Evolutionary conservation across 257 asterid genomes (phyloP).

Genomic region (Mitragyna speciosa): DNA sequence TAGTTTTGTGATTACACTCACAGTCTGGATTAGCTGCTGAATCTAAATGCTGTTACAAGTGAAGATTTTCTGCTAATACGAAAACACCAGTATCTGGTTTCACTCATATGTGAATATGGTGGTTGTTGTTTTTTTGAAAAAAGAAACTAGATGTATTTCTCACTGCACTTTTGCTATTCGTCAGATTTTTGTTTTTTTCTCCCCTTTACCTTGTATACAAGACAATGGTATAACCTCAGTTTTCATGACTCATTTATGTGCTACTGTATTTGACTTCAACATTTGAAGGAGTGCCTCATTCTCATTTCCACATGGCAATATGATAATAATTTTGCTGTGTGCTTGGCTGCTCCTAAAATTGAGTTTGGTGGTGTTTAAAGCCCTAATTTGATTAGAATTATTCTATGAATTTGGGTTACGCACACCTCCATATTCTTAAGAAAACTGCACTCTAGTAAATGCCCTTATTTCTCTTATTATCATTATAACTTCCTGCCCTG

Average conservation of each 20-base stretch:
- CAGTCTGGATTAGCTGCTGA: neutral
- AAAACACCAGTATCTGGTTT: neutral
- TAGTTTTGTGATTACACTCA: neutral
- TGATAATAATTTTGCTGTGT: conserved; percentile 12
- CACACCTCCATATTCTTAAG: conserved; percentile 25
- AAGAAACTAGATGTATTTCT: neutral
- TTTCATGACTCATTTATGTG: neutral
- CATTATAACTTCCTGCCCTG: too few species aligned
- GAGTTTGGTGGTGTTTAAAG: conserved; percentile 33
- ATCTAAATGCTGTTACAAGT: neutral
- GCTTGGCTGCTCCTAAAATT: conserved; percentile 27
- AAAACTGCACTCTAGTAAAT: neutral
- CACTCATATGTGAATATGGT: neutral
- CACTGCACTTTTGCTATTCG: neutral
- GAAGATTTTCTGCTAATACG: too few species aligned
- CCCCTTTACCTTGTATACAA: neutral
- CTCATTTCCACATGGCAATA: conserved; percentile 19
- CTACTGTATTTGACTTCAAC: neutral
- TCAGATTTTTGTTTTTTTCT: neutral
- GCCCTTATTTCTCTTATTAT: neutral
- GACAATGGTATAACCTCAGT: neutral
- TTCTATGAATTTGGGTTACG: conserved; percentile 33
- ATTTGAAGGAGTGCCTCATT: conserved; percentile 20
- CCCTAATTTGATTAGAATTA: conserved; percentile 22
- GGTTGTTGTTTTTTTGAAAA: neutral